Base-by-base conservation (phyloP, 2,329 filamentous ascomycete genomes). In the Aureobasidium sp. region DNA sequence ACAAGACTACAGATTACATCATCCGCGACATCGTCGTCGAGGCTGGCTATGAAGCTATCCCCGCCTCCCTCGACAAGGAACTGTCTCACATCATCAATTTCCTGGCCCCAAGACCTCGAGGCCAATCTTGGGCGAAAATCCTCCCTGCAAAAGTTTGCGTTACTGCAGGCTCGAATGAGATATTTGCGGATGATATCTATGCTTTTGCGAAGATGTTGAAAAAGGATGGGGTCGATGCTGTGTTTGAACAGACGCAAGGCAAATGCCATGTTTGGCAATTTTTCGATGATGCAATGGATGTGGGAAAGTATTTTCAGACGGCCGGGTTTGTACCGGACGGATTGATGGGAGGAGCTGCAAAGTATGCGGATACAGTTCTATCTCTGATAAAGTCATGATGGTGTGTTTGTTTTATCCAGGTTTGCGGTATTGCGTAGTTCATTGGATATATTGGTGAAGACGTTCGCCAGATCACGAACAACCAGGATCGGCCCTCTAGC, bases 1-100 rank as follows among this genome's bases (percentile, higher is more conserved):
- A 67, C 33, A 38, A 47, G 38, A 23, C 43, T n/a, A 27, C 25
- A n/a, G 66, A 67, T 25, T 61, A 56, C 16, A 29, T 67, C 3
- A 20, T 27, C 7, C 53, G 55, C 16, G 27, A 40, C 25, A 11
- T 16, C 4, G 16, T 23, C 6, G 36, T 45, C 20, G 20, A 9
- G 29, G 55, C 27, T 29, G 42, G 40, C 10, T 3, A 20, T 3
- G n/a, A 59, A 47, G 27, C 47, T 7, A 58, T 58, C 23, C 54
- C 55, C 13, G 18, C 11, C 10, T 4, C 18, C 8, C 42, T 16
- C 20, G 55, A 53, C 20, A 15, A 25, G 7, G 47, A 23, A 16
- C 56, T 53, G 11, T 43, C 53, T 5, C 29, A 53, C 16, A 48
- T 50, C 13, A 48, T 47, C 25, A 18, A 31, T 20, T 38, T 45